Evolutionary conservation across 805 yeast species (phyloP), one percentile per base, ranked within the genome.

Genomic region (Sporopachydermia quercuum): DNA sequence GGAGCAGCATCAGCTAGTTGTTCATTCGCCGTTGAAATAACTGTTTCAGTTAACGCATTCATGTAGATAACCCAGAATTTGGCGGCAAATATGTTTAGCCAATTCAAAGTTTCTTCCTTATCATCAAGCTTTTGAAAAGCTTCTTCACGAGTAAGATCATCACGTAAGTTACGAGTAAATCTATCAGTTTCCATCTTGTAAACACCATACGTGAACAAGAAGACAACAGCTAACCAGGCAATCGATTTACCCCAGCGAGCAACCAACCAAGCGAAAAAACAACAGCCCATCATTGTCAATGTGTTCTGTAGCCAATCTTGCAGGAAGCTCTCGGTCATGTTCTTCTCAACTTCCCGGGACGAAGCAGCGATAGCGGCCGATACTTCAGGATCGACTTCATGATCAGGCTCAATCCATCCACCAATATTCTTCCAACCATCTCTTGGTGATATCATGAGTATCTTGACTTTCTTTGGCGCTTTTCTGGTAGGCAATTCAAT

Each of bases 41-140:
- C 93, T 58, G 74, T 76, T 47, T 79, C 84, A 4, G 86, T 76
- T 39, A 82, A 62, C 1, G 82, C 85, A 19, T 91, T 89, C 94
- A 82, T 82, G 51, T 82, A 82, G 44, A 82, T 79, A 42, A 80
- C 82, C 94, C 94, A 82, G 52, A 82, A 80, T 58, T 82, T 82
- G 36, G 76, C 76, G 54, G 82, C 58, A 51, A 82, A 81, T 16
- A 77, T 70, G 51, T 82, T 82, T 50, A 82, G 56, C 94, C 94
- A 82, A 43, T 77, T 74, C 74, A 82, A 79, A 5, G 87, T 76
- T 59, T 82, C 94, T 40, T 68, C 54, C 49, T 68, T 70, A 37
- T 70, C 66, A 42, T 76, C 82, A 45, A 82, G 60, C 34, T 75
- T 64, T 53, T 78, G 81, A 38, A 66, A 62, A n/a, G 84, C 72